A percentile compares a stretch with the other conserved stretches of the same genome.
phyloP scores from a whole-genome alignment of 2,329 filamentous ascomycete species.

The Talaromyces sp. region DNA sequence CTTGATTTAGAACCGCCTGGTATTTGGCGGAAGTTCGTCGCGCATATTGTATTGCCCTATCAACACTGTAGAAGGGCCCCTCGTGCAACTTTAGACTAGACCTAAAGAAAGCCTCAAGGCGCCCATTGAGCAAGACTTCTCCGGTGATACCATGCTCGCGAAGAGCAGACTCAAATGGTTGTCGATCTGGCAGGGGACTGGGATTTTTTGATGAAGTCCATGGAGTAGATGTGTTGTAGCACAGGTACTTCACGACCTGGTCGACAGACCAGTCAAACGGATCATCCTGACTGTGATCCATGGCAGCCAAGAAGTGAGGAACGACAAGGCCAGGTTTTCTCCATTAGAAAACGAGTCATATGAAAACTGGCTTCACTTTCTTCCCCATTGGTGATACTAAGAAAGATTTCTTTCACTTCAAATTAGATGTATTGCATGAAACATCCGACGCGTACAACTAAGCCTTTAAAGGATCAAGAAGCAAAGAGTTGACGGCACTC shows the following conservation, averaged over 20 bases:
- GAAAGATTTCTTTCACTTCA: background rate
- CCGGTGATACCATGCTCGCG: slow-evolving; percentile 63
- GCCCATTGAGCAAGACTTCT: slow-evolving; percentile 42
- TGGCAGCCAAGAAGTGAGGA: slow-evolving; percentile 9
- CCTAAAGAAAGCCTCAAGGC: slow-evolving; percentile 5
- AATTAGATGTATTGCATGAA: background rate
- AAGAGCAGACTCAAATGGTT: slow-evolving; percentile 51
- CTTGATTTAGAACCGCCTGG: slow-evolving; percentile 1
- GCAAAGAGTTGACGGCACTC: background rate
- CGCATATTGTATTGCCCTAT: slow-evolving; percentile 9
- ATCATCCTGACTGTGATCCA: slow-evolving; percentile 44
- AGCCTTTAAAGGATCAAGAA: too few relatives aligned
- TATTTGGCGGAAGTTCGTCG: slow-evolving; percentile 7
- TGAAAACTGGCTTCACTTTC: background rate
- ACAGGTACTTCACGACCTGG: slow-evolving; percentile 62
- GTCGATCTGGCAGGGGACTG: slow-evolving; percentile 47
- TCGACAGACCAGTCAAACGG: slow-evolving; percentile 71
- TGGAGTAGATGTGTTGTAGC: slow-evolving; percentile 45
- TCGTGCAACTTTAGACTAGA: slow-evolving; percentile 8
- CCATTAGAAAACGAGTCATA: background rate
- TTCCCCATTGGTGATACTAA: background rate
- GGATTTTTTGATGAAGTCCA: slow-evolving; percentile 29
- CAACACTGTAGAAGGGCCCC: slow-evolving; percentile 9
- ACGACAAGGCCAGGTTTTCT: background rate
- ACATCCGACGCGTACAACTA: background rate